Base-by-base conservation (phyloP, 306 rosid genomes). In the Delonix regia region DNA sequence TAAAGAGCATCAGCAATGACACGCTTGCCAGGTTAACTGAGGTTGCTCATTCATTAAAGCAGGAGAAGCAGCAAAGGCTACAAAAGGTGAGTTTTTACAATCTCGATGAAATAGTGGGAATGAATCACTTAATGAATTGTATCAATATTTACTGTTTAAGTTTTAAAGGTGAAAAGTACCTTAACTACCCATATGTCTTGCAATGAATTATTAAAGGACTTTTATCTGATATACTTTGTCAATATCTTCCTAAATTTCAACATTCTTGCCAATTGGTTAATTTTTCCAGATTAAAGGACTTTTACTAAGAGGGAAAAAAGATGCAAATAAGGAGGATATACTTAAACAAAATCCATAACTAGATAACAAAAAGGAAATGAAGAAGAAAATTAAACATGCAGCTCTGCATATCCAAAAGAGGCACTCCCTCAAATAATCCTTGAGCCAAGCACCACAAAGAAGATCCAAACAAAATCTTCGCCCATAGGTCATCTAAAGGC, bases 21-120 rank as follows among this genome's bases (percentile, higher is more conserved):
- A 90, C 97, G 63, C 93, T 92, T 80, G 97, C 99, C 25, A 77
- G 87, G 86, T 86, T 92, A 84, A 87, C 91, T 1, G 93, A 87
- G 66, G 82, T 81, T 59, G 87, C 90, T 67, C 87, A 82, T 82
- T 87, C 90, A 18, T 85, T 94, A 41, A 89, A 83, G 88, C 90
- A 86, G 73, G 91, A 89, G 72, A 90, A 94, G 72, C 84, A 89
- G 68, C 84, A 85, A 75, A 88, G 95, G 89, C 84, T 90, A 22
- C 88, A 82, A 60, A 94, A 92, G 99, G 99, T 94, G 85, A 80
- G 39, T 78, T 73, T 13, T 66, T 57, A 65, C 76, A 49, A 68
- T 81, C 64, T 45, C 38, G 62, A 74, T 69, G 30, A 55, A 77
- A 30, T 80, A 47, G 38, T 69, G 44, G 9, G 22, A 28, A 25